Evolutionary conservation across 2,329 filamentous ascomycete genomes (phyloP), one percentile per base, ranked within the genome.

Genomic region (Cladophialophora exuberans): DNA sequence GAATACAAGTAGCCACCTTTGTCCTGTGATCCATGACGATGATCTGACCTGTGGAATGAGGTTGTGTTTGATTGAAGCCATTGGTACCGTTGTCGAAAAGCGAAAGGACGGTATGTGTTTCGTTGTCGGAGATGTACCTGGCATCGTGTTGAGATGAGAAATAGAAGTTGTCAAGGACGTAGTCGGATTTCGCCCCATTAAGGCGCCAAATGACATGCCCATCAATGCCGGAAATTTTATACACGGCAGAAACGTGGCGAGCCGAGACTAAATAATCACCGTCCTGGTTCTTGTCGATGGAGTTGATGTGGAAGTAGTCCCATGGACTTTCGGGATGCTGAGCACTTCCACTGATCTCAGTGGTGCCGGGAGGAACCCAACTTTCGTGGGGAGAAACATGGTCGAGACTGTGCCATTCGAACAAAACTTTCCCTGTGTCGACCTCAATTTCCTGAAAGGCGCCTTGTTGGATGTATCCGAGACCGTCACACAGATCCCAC

Each of bases 401-500:
- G 53, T 83, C 80, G 7, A 84, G 68, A 59, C 78, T 79, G 25
- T 74, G 75, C 83, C 82, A 85, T 61, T 85, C 81, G 59, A 84
- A 85, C 9, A 84, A 57, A 3, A 85, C 66, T 35, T 77, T 71
- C 2, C 81, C 80, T 6, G 75, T 79, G 47, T 79, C 75, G 31
- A 80, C 72, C 15, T 81, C 75, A 6, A 81, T 69, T 64, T 81
- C 78, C 63, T 81, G 78, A 56, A 81, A 80, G 2, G 79, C 70
- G 50, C 77, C 77, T 64, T 80, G 74, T 60, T 80, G 76, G 30
- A 81, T 65, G 76, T 76, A 81, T 1, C 77, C 77, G 56, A 79
- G 69, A 3, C 77, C 76, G 6, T 70, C 66, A 42, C 59, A 62
- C 43, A 70, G 67, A 46, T 73, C 62, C 46, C 73, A 74, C 4